Conservation (phyloP, 208 protist species). For the Acanthamoeba royreba region DNA sequence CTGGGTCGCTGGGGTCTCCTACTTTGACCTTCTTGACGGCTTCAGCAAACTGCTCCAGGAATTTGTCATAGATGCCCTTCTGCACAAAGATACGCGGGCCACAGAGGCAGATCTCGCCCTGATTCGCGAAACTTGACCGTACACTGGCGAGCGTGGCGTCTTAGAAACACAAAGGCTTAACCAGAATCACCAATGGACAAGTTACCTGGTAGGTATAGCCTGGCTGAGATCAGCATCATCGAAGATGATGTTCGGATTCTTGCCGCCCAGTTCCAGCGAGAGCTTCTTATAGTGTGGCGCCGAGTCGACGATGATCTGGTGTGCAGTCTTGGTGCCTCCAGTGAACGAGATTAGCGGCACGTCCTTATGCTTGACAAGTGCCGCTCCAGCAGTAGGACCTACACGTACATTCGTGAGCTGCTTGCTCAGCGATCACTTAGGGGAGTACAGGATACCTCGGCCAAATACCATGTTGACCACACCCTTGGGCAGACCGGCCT, state of each 20-base stretch:
- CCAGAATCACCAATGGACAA: background rate
- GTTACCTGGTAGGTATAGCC: slow-evolving; percentile 9
- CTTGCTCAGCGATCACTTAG: background rate
- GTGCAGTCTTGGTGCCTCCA: slow-evolving; percentile 68
- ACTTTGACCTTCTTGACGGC: slow-evolving; percentile 54
- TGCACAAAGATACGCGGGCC: slow-evolving; percentile 80
- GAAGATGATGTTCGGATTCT: slow-evolving; percentile 82
- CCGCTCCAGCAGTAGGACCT: slow-evolving; percentile 64
- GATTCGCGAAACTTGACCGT: slow-evolving; percentile 66
- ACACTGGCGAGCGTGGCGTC: background rate
- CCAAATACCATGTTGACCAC: slow-evolving; percentile 80
- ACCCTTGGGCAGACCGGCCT: slow-evolving; percentile 73
- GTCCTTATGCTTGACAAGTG: slow-evolving; percentile 71
- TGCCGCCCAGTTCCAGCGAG: slow-evolving; percentile 83
- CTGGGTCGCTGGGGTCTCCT: slow-evolving; percentile 30
- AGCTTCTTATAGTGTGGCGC: slow-evolving; percentile 78
- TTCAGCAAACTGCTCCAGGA: slow-evolving; percentile 73
- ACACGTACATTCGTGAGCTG: background rate
- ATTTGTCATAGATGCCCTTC: slow-evolving; percentile 76
- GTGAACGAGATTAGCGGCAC: slow-evolving; percentile 81
- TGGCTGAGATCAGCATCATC: slow-evolving; percentile 62
- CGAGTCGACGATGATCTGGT: slow-evolving; percentile 41
- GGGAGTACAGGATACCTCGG: background rate
- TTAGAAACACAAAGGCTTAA: background rate
- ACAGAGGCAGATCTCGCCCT: slow-evolving; percentile 82